These are phyloP conservation scores for Hordeum pubiflorum DNA, from an alignment of 202 grass and related monocot species.

Conservation along the genomic window DNA sequence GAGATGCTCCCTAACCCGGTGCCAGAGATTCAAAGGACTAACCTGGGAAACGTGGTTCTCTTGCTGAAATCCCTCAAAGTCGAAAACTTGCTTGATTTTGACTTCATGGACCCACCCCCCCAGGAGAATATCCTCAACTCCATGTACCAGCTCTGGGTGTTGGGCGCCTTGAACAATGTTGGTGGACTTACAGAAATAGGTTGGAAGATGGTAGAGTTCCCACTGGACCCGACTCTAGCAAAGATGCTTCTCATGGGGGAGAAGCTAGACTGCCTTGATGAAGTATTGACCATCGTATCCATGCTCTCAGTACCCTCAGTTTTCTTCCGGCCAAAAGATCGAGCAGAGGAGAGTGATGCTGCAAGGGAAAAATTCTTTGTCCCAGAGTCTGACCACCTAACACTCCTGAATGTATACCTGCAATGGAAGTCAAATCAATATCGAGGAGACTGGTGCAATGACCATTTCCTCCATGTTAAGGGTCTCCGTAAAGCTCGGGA, in stretches of 20 bases:
- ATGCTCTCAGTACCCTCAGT: conserved; percentile 98
- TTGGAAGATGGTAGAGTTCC: conserved; percentile 99
- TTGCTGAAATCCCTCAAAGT: conserved; percentile 89
- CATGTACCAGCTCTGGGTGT: conserved; percentile 98
- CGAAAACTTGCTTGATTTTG: conserved; percentile 93
- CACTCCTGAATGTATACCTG: conserved; percentile 82
- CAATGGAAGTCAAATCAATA: conserved; percentile 97
- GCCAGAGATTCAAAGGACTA: conserved; percentile 95
- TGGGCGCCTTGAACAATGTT: conserved; percentile 92
- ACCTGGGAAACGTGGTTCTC: conserved; percentile 92
- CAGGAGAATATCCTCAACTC: conserved; percentile 99
- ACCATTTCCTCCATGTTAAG: conserved; percentile 93
- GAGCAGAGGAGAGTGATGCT: conserved; percentile 91
- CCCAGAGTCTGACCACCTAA: conserved; percentile 91
- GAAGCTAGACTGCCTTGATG: conserved; percentile 71
- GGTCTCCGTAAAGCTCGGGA: conserved; percentile 89
- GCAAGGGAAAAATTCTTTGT: conserved; percentile 98
- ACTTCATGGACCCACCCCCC: conserved; percentile 98
- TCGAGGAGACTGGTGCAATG: conserved; percentile 95
- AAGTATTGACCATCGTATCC: conserved; percentile 93
- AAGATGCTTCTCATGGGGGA: conserved; percentile 99
- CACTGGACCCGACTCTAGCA: conserved; percentile 83
- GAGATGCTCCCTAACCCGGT: conserved; percentile 94
- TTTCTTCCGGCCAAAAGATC: conserved; percentile 93
- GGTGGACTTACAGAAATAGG: conserved; percentile 81